phyloP scores from a whole-genome alignment of 768 basidiomycete species.

The Cubamyces sp. region DNA sequence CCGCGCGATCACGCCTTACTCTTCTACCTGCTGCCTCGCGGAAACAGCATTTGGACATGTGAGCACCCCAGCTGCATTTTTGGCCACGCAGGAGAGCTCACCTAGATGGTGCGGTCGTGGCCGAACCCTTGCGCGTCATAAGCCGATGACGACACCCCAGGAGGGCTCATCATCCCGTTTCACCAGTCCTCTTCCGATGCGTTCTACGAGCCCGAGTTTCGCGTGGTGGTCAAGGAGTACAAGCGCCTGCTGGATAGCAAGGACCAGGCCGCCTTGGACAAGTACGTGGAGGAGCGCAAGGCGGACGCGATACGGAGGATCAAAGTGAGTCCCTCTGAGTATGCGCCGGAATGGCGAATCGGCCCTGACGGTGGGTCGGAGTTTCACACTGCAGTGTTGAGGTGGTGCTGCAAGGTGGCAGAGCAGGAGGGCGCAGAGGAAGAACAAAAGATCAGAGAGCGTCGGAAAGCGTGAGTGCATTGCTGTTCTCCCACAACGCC shows the following conservation, averaged over 20 bases:
- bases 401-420: neutral
- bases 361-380: neutral
- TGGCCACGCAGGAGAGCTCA: too few species aligned
- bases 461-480: neutral
- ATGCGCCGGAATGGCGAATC: too few species aligned
- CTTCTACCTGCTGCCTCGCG: constrained; percentile 2
- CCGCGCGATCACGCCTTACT: neutral
- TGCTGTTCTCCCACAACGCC: neutral
- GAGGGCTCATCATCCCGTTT: too few species aligned
- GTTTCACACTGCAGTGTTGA: neutral
- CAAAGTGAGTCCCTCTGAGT: neutral
- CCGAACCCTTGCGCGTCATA: too few species aligned
- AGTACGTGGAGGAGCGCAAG: constrained; percentile 8
- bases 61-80: too few species aligned
- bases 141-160: too few species aligned
- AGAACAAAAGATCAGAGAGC: neutral
- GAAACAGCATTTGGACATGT: neutral
- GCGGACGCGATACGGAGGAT: neutral
- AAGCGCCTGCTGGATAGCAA: neutral
- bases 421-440: neutral
- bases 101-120: too few species aligned
- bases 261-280: neutral
- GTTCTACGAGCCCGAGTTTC: constrained; percentile 7
- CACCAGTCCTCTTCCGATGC: neutral
- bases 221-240: constrained; percentile 2